Base-by-base conservation (phyloP, 2,329 filamentous ascomycete genomes). In the Peltaster fructicola region DNA sequence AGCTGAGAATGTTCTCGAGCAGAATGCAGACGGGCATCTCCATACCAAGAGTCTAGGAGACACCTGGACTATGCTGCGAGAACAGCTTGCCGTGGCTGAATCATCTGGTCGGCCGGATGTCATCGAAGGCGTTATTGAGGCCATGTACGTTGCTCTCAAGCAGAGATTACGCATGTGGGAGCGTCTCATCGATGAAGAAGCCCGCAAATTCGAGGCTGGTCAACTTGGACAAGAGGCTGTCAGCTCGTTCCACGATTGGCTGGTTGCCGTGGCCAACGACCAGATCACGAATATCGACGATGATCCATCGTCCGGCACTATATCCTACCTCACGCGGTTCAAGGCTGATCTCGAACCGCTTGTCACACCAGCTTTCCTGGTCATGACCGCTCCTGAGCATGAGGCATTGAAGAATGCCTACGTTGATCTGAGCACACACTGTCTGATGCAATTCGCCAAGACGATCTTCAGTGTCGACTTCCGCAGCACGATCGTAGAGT, bases 271-370 rank as follows among this genome's bases (percentile, higher is more conserved):
- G 29, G 88, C 90, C 39, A 98, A 98, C 55, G 88, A 98, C 54
- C 88, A 98, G 51, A 95, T 98, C 47, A 84, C 84, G 29, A 93
- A 82, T 52, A 92, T 98, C 43, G 88, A 95, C 50, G 90, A 95
- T 27, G 48, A 50, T 17, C 55, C 65, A 45, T 76, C 76, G 37
- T 75, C 80, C 32, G 69, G 68, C 31, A 71, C 75, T 15, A 59
- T 77, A 14, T 79, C 77, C 15, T 93, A 93, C 55, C 65, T 95
- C 24, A 74, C 79, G 4, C 74, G 75, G 42, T 93, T 93, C 67
- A 72, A 72, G 39, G 69, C 73, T 39, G 80, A 88, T 43, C 76
- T 90, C 45, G 76, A 80, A 45, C 64, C 77, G 2, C 61, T 88
- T 16, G 78, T 93, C 21, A 75, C 79, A 23, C 68, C 77, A 12